Evolutionary conservation across 164 flowering plant genomes (phyloP).

Genomic region (Akebia trifoliata): DNA sequence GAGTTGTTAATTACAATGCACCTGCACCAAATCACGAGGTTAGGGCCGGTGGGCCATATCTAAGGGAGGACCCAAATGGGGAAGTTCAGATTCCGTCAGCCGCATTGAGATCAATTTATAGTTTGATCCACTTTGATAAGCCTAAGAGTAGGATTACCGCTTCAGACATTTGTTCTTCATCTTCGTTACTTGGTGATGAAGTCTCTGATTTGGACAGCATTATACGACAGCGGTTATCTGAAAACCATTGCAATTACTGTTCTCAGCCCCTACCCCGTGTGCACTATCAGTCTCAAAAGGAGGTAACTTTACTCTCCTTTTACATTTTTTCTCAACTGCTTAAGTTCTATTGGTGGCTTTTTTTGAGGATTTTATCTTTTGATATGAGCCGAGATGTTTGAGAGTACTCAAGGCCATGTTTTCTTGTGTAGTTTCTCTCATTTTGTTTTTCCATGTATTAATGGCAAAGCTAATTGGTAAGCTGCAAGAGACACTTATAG

Average conservation of each 20-base stretch:
- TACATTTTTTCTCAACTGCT: not conserved
- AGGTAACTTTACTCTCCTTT: constrained; percentile 35
- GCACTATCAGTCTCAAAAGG: constrained; percentile 87
- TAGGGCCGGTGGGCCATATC: constrained; percentile 35
- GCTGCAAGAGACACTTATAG: too few species aligned
- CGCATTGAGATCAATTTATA: constrained; percentile 81
- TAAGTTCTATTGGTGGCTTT: not conserved
- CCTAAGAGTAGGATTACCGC: constrained; percentile 73
- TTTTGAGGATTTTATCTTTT: too few species aligned
- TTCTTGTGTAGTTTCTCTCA: too few species aligned
- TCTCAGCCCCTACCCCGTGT: constrained; percentile 42
- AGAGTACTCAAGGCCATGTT: too few species aligned
- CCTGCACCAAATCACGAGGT: constrained; percentile 33
- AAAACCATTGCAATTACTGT: constrained; percentile 61
- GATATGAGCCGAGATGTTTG: too few species aligned
- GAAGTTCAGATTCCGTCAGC: constrained; percentile 79
- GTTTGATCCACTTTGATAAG: constrained; percentile 85
- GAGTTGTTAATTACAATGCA: constrained; percentile 89
- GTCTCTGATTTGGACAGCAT: constrained; percentile 62
- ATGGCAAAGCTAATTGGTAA: too few species aligned
- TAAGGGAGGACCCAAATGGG: constrained; percentile 69
- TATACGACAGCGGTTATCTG: constrained; percentile 71
- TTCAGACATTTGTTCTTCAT: constrained; percentile 47
- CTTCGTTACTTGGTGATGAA: constrained; percentile 28
- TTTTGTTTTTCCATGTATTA: too few species aligned